Evolutionary conservation across 345 rosid genomes (phyloP).

Genomic region (Brassica rapa): DNA sequence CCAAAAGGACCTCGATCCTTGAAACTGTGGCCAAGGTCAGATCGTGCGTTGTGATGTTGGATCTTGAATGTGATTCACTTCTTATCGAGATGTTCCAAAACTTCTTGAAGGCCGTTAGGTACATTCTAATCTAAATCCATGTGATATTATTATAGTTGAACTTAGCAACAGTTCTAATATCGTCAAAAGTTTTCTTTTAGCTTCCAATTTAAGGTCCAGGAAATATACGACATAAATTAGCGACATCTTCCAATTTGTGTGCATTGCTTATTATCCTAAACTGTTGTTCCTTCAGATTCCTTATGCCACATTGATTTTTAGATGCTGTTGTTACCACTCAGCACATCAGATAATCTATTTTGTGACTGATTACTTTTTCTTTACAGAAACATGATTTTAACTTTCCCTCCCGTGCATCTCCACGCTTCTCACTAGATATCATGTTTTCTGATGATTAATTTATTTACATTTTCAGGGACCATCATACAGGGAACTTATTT

Average conservation of each 20-base stretch:
- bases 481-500: slow-evolving; percentile 68
- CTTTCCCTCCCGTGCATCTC: slow-evolving; percentile 1
- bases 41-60: slow-evolving; percentile 96
- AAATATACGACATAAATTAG: not conserved
- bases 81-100: slow-evolving; percentile 88
- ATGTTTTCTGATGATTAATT: slow-evolving; percentile 6
- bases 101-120: slow-evolving; percentile 85
- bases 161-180: not conserved
- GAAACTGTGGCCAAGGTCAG: slow-evolving; percentile 97
- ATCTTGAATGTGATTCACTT: slow-evolving; percentile 90
- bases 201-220: not conserved
- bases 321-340: slow-evolving; percentile 15
- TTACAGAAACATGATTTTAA: slow-evolving; percentile 7
- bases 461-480: slow-evolving; percentile 57
- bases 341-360: not conserved
- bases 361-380: not conserved
- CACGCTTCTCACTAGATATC: not conserved
- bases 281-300: not conserved
- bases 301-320: slow-evolving; percentile 3
- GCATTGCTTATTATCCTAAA: slow-evolving; percentile 8
- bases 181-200: not conserved
- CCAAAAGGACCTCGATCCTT: slow-evolving; percentile 76
- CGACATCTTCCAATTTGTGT: not conserved
- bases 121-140: slow-evolving; percentile 29
- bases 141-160: slow-evolving; percentile 42